Base-by-base conservation (phyloP, 352 stramenopile species). In the Pythium aristosporum region DNA sequence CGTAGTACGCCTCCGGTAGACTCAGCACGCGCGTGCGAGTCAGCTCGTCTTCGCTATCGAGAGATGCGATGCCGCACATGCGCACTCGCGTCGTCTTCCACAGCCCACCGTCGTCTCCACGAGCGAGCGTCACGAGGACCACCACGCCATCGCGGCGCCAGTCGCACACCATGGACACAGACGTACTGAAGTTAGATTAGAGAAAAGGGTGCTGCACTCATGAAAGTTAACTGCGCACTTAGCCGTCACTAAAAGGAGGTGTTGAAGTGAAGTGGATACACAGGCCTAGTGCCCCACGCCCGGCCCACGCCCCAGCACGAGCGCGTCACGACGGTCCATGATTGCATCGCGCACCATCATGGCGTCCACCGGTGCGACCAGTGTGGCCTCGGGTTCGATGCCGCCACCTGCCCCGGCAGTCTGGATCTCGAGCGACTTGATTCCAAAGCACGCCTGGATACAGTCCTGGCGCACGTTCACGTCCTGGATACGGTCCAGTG, bases 1-100 rank as follows among this genome's bases (percentile, higher is more conserved):
- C 62, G 44, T 81, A 83, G 49, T 84, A 89, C 20, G 76, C 68
- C 71, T 89, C 80, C 20, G 37, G 21, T 3, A 87, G 69, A 47
- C 74, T 78, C 55, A 89, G 68, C 25, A 67, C 50, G 10, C 72
- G 68, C 20, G 73, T 16, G 15, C 68, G 53, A 54, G 63, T 32
- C 23, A 44, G 16, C 28, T 18, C 30, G 21, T 42, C 52, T 23
- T 47, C 39, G 6, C 25, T 30, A 3, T 57, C 56, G 2, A 37
- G 7, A 8, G 43, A 34, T 11, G 28, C 50, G 0, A 63, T 43
- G 50, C 50, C 67, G 34, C 53, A 57, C 21, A 48, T 13, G 4
- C 32, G n/a, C 11, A n/a, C 10, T 3, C 21, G 25, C 15, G 68
- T 42, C 32, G 39, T 25, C 42, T 42, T 20, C 55, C 58, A 63